Percentiles rank a stretch among this genome's conserved stretches.
Evolutionary conservation across 2,329 filamentous ascomycete species (phyloP).

Genomic region (Aspergillus melleus): DNA sequence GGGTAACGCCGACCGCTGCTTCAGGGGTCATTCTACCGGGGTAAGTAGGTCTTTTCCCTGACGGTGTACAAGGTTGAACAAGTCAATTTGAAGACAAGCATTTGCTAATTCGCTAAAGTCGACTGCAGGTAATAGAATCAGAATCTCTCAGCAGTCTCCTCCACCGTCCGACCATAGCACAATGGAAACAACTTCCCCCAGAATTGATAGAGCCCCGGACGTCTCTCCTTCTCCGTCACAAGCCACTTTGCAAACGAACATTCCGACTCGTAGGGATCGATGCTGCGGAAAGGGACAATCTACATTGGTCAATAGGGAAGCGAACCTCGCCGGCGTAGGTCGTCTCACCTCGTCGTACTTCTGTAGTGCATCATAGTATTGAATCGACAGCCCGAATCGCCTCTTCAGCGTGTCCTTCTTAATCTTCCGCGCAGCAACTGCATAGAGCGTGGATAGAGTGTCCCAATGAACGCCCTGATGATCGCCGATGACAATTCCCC

Average conservation of each 20-base stretch:
- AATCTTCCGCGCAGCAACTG: conserved; percentile 27
- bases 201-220: conserved; percentile 27
- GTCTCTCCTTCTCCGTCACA: conserved; percentile 23
- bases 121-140: conserved; percentile 7
- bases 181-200: conserved; percentile 35
- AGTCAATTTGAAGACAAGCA: not conserved
- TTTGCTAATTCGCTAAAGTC: not conserved
- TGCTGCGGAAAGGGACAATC: conserved; percentile 32
- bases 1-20: not conserved
- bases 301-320: conserved; percentile 14
- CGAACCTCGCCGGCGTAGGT: not conserved
- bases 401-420: conserved; percentile 20
- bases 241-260: conserved; percentile 34
- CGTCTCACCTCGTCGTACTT: conserved; percentile 30
- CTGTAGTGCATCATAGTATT: conserved; percentile 28
- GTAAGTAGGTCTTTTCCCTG: not conserved
- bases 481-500: conserved; percentile 20
- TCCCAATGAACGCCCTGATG: conserved; percentile 17
- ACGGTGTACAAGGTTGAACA: not conserved
- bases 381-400: conserved; percentile 26
- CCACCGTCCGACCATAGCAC: conserved; percentile 32
- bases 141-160: conserved; percentile 28
- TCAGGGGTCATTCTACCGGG: not conserved
- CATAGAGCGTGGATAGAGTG: conserved; percentile 25
- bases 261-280: conserved; percentile 30